A percentile compares a stretch with the other conserved stretches of the same genome.
Conservation (phyloP, 2,329 filamentous ascomycete species). For the Ophiocordyceps australis region DNA sequence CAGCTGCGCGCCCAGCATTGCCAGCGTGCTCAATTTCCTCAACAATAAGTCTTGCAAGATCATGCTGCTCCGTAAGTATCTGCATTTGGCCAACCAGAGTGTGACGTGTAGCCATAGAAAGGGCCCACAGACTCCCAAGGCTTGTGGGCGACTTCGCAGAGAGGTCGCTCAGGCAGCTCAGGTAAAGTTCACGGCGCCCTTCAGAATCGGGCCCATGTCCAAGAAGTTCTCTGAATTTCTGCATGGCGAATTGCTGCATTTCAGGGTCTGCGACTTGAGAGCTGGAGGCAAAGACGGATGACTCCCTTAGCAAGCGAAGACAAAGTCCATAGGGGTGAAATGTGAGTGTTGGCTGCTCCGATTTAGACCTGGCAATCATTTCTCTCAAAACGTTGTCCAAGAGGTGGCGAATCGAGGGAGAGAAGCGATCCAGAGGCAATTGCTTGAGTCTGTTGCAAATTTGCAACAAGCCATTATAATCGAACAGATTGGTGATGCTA, state of each 20-base stretch:
- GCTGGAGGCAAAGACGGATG: slow-evolving; percentile 35
- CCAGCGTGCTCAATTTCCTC: slow-evolving; percentile 44
- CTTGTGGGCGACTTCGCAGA: slow-evolving; percentile 41
- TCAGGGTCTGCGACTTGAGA: slow-evolving; percentile 38
- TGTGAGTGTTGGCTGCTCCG: slow-evolving; percentile 14
- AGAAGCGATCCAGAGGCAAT: slow-evolving; percentile 45
- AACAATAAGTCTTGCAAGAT: slow-evolving; percentile 42
- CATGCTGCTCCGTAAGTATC: slow-evolving; percentile 39
- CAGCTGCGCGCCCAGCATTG: slow-evolving; percentile 9
- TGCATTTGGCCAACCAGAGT: slow-evolving; percentile 31
- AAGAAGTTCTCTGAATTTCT: slow-evolving; percentile 43
- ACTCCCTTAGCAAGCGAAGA: slow-evolving; percentile 54
- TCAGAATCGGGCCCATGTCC: slow-evolving; percentile 29
- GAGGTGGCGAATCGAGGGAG: slow-evolving; percentile 40
- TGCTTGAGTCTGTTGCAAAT: slow-evolving; percentile 52
- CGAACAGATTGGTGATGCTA: slow-evolving; percentile 27
- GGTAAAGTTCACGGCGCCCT: slow-evolving; percentile 44
- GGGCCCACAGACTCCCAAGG: slow-evolving; percentile 54
- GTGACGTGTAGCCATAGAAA: slow-evolving; percentile 29
- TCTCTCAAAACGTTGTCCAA: slow-evolving; percentile 37
- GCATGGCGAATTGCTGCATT: slow-evolving; percentile 43
- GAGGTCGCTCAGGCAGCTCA: slow-evolving; percentile 52
- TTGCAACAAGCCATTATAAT: slow-evolving; percentile 35
- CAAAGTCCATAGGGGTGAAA: slow-evolving; percentile 30
- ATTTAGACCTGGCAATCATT: slow-evolving; percentile 22